Conservation (phyloP, 2,329 filamentous ascomycete species). For the Penicillium crustosum region DNA sequence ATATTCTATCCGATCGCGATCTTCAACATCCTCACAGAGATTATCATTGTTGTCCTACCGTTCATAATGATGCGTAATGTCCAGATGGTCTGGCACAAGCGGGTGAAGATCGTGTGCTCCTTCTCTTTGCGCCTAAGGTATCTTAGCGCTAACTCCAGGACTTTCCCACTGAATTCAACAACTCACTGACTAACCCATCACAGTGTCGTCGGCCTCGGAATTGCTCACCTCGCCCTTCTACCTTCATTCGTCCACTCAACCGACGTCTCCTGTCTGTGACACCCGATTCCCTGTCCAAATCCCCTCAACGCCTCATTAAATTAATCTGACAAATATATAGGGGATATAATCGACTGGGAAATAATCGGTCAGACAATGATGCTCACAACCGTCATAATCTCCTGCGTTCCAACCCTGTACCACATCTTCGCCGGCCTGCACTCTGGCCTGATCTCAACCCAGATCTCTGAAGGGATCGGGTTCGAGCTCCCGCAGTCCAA, state of each 20-base stretch:
- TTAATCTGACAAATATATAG: slow-evolving; percentile 10
- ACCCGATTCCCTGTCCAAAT: not conserved
- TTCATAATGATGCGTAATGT: slow-evolving; percentile 29
- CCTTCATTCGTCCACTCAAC: slow-evolving; percentile 19
- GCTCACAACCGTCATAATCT: slow-evolving; percentile 23
- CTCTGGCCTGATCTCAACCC: slow-evolving; percentile 23
- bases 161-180: not conserved
- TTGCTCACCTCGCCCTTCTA: slow-evolving; percentile 17
- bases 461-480: slow-evolving; percentile 15
- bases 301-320: not conserved
- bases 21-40: slow-evolving; percentile 23
- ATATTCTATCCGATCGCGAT: slow-evolving; percentile 20
- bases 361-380: slow-evolving; percentile 26
- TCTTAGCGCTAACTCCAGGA: not conserved
- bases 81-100: slow-evolving; percentile 19
- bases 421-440: slow-evolving; percentile 29
- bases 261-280: slow-evolving; percentile 21
- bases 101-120: slow-evolving; percentile 23
- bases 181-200: not conserved
- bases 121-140: slow-evolving; percentile 22
- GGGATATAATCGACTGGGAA: slow-evolving; percentile 19
- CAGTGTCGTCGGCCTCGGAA: slow-evolving; percentile 18
- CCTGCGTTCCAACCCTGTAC: slow-evolving; percentile 29
- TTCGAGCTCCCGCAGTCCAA: slow-evolving; percentile 13
- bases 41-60: slow-evolving; percentile 16